These are phyloP conservation scores for Annona cherimola DNA, from an alignment of 164 flowering plant genomes.

Conservation along the genomic window DNA sequence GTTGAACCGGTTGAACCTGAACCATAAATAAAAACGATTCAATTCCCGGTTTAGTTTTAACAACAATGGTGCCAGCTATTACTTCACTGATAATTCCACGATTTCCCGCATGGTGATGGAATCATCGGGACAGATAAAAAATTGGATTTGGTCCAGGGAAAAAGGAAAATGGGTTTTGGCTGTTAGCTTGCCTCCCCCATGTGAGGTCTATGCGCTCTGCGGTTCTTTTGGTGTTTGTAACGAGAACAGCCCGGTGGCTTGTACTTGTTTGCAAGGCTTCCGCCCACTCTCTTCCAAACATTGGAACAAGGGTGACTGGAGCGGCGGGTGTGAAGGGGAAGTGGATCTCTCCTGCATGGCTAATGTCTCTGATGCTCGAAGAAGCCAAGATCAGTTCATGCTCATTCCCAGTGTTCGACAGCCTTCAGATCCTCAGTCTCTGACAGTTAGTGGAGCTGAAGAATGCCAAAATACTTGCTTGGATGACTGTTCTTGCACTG, in stretches of 20 bases:
- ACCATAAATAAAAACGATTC: too few species aligned
- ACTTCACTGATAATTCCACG: not conserved
- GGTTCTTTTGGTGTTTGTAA: not conserved
- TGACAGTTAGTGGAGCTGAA: not conserved
- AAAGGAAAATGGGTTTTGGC: not conserved
- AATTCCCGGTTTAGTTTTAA: too few species aligned
- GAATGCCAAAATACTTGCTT: conserved; percentile 15
- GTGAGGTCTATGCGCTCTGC: conserved; percentile 3
- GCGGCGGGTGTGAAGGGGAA: conserved; percentile 4
- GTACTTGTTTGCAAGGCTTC: conserved; percentile 11
- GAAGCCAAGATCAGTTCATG: not conserved
- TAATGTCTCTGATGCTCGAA: not conserved
- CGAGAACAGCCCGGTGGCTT: not conserved
- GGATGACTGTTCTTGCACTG: conserved; percentile 16
- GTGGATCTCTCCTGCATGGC: not conserved
- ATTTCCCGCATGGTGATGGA: not conserved
- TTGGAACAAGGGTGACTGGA: conserved; percentile 7
- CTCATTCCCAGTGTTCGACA: not conserved
- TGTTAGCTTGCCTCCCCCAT: not conserved
- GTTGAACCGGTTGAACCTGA: too few species aligned
- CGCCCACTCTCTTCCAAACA: not conserved
- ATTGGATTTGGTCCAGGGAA: not conserved
- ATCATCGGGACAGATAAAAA: not conserved
- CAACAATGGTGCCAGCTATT: too few species aligned
- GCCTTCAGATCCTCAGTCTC: not conserved